Evolutionary conservation across 2,329 filamentous ascomycete genomes (phyloP).

Genomic region (Colletotrichum sidae): DNA sequence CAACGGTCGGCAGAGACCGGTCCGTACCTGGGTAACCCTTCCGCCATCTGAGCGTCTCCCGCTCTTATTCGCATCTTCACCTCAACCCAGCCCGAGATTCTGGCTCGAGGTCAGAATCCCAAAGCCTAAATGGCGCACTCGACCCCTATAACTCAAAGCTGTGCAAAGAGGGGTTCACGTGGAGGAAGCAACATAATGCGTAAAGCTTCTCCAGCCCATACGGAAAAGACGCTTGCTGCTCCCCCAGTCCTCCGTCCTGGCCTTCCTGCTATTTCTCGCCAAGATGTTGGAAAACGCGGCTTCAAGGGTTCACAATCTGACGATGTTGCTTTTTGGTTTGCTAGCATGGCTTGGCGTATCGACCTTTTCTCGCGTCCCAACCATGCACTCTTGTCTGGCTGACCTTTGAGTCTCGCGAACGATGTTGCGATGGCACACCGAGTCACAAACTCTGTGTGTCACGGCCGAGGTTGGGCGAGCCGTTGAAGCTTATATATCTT

Average conservation of each 20-base stretch:
- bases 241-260: not conserved
- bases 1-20: conserved; percentile 1
- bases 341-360: conserved; percentile 17
- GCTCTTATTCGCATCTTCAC: conserved; percentile 2
- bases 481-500: too few relatives aligned
- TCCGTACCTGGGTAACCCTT: not conserved
- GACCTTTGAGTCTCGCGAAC: not conserved
- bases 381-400: not conserved
- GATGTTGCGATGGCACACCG: not conserved
- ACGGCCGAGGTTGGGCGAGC: not conserved
- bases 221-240: not conserved
- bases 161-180: conserved; percentile 10
- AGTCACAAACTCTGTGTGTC: not conserved
- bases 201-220: not conserved
- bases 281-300: conserved; percentile 13
- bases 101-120: not conserved
- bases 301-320: conserved; percentile 21
- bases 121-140: not conserved
- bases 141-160: not conserved
- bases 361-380: not conserved
- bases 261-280: conserved; percentile 12
- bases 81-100: not conserved
- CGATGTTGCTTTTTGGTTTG: conserved; percentile 17
- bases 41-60: not conserved
- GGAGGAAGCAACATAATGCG: not conserved